Percentiles rank a stretch among this genome's conserved stretches.
These are phyloP conservation scores for Myxozyma vanderwaltii DNA, from an alignment of 805 yeast genomes.

Conservation along the genomic window DNA sequence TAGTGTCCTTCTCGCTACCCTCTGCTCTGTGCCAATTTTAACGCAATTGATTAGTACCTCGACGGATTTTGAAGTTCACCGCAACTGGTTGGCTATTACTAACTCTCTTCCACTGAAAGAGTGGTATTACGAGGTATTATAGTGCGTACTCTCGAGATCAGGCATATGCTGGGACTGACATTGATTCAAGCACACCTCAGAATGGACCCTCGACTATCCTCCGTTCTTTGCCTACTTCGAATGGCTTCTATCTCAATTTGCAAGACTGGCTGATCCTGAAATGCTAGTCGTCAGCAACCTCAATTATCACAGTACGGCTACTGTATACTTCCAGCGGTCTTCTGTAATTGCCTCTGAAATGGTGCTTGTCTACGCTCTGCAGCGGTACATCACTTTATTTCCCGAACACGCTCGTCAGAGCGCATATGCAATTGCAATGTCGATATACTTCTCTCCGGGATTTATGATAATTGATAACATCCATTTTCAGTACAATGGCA, in stretches of 20 bases:
- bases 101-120: slow-evolving; percentile 65
- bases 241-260: slow-evolving; percentile 64
- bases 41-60: slow-evolving; percentile 46
- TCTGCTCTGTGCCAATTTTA: background rate
- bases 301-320: slow-evolving; percentile 28
- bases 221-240: slow-evolving; percentile 98
- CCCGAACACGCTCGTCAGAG: slow-evolving; percentile 44
- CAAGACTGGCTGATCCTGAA: slow-evolving; percentile 29
- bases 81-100: slow-evolving; percentile 96
- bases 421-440: slow-evolving; percentile 75
- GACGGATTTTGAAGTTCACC: slow-evolving; percentile 95
- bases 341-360: slow-evolving; percentile 81
- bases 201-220: slow-evolving; percentile 97
- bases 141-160: no score
- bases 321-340: slow-evolving; percentile 65
- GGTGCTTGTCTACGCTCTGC: slow-evolving; percentile 67
- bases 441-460: slow-evolving; percentile 86
- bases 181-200: slow-evolving; percentile 52
- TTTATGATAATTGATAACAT: slow-evolving; percentile 88
- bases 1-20: slow-evolving; percentile 34
- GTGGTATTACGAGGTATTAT: slow-evolving; percentile 72
- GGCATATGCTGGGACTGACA: background rate
- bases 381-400: slow-evolving; percentile 38
- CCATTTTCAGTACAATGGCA: slow-evolving; percentile 96
- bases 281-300: slow-evolving; percentile 34